Conservation (phyloP, 2,329 filamentous ascomycete genomes). For the Xylaria sp. region DNA sequence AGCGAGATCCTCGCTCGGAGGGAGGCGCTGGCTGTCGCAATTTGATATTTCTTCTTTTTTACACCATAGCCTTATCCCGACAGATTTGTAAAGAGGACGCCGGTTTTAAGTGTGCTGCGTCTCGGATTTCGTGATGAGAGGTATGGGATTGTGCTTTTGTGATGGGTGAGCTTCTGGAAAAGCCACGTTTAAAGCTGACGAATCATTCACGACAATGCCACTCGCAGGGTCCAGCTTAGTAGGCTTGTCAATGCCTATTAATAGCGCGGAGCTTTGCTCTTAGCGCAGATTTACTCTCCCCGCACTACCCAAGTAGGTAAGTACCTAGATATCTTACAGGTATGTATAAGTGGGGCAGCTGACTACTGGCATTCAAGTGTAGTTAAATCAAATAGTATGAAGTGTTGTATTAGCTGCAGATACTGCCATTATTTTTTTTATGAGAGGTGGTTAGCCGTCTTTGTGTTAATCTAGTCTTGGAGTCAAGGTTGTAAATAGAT, state of each 20-base stretch:
- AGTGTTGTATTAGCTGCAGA: too few relatives aligned
- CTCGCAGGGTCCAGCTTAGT: constrained; percentile 4
- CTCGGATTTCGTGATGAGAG: background rate
- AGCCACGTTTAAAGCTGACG: constrained; percentile 39
- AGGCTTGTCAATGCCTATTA: background rate
- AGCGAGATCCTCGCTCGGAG: constrained; percentile 33
- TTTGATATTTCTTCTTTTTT: background rate
- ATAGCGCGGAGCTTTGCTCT: background rate
- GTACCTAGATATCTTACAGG: too few relatives aligned
- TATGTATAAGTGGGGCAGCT: too few relatives aligned
- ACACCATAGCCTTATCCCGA: background rate
- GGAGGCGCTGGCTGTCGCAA: background rate
- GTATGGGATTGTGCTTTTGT: constrained; percentile 4
- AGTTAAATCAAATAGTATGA: too few relatives aligned
- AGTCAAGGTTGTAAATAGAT: too few relatives aligned
- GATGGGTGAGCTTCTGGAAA: constrained; percentile 20
- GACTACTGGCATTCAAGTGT: too few relatives aligned
- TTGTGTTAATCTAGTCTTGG: too few relatives aligned
- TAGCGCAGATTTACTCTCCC: too few relatives aligned
- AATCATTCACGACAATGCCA: constrained; percentile 24
- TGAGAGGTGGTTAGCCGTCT: too few relatives aligned
- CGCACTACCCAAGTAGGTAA: too few relatives aligned
- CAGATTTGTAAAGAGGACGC: background rate
- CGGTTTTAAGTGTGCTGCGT: background rate
- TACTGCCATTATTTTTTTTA: too few relatives aligned